Base-by-base conservation (phyloP, 2,329 filamentous ascomycete species). In the Plenodomus lindquistii region DNA sequence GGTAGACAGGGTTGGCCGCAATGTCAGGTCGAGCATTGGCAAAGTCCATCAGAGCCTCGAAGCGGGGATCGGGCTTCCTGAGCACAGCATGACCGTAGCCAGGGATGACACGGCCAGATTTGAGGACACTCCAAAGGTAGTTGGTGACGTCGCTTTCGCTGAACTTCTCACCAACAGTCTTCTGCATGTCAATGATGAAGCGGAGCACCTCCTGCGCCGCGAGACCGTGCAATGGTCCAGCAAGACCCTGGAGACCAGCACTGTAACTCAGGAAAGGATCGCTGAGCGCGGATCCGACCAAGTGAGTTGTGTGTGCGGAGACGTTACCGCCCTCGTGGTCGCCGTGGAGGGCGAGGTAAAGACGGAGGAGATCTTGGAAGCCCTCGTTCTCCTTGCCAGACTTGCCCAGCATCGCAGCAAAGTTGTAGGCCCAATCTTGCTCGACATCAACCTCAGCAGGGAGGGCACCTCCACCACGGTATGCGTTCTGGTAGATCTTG, bases 381-480 rank as follows among this genome's bases (percentile, higher is more conserved):
- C 89, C 88, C 76, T 92, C 89, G 63, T 97, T 87, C 75, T 96
- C 81, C 74, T 87, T 85, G 60, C 91, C 91, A 42, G 87, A 84
- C 79, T 95, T 96, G 68, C 93, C 93, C 44, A 97, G 84, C 85
- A 97, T 91, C 59, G 91, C 89, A 38, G 94, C 94, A 68, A 97
- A 99, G 82, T 99, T 99, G 81, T 97, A 96, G 0, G 92, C 88
- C 94, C 94, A 99, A 76, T 99, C 94, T 77, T 97, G 90, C 61
- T 88, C 82, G 48, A 84, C 75, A 65, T 99, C 92, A 41, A 95
- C 79, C 72, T 88, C 79, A 62, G 87, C 83, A 8, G 90, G 85
- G 54, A 96, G 80, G 58, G 88, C 79, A 67, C 87, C 86, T 72
- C 92, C 85, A 62, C 80, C 76, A 70, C 84, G 79, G 82, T 94